Evolutionary conservation across 2,329 filamentous ascomycete genomes (phyloP).

Genomic region (Neospermospora avenae): DNA sequence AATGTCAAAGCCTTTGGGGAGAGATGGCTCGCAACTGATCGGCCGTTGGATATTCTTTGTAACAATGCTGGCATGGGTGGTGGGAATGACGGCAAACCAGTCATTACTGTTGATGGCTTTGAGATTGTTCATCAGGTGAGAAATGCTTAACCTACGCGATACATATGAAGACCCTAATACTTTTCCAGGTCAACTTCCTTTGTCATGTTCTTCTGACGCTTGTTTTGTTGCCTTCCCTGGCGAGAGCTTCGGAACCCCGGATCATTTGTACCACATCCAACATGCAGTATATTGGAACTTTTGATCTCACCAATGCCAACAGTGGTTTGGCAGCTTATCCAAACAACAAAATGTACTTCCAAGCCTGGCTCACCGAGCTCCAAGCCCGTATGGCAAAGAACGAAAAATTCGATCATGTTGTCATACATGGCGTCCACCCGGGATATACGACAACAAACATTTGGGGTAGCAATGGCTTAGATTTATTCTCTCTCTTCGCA

Average conservation of each 20-base stretch:
- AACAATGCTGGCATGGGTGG: constrained; percentile 34
- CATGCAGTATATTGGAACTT: constrained; percentile 32
- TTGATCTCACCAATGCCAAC: constrained; percentile 31
- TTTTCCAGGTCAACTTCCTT: constrained; percentile 33
- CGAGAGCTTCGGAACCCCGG: constrained; percentile 26
- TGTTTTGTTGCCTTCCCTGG: constrained; percentile 30
- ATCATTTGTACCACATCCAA: constrained; percentile 35
- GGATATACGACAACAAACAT: constrained; percentile 35
- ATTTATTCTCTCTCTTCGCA: not conserved
- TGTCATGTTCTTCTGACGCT: constrained; percentile 34
- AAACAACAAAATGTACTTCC: constrained; percentile 37
- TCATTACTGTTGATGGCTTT: constrained; percentile 33
- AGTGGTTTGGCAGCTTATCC: constrained; percentile 25
- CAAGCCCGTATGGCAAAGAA: constrained; percentile 27
- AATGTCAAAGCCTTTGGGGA: constrained; percentile 31
- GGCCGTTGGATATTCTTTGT: constrained; percentile 32
- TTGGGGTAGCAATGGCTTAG: constrained; percentile 20
- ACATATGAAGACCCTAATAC: not conserved
- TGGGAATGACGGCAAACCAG: constrained; percentile 6
- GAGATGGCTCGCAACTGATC: constrained; percentile 29
- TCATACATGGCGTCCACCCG: constrained; percentile 35
- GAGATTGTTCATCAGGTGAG: constrained; percentile 31
- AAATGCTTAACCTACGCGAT: not conserved
- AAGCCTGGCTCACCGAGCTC: constrained; percentile 35
- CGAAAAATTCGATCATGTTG: constrained; percentile 30